Evolutionary conservation across 306 rosid genomes (phyloP), one percentile per base, ranked within the genome.

Genomic region (Canavalia ensiformis): DNA sequence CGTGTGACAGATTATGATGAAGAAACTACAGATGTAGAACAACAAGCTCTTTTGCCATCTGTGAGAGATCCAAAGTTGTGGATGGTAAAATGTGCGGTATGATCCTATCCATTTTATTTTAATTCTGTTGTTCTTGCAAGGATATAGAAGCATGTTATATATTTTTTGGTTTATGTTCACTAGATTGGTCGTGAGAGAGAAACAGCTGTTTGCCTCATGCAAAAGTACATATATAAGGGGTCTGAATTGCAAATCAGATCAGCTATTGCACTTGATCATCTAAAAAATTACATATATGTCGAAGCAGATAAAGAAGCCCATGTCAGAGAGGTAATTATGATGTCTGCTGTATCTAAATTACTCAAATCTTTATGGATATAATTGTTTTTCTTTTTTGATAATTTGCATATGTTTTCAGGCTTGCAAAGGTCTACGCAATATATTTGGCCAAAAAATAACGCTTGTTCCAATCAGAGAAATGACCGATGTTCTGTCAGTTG

Each of bases 241-340:
- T 76, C 98, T 73, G 98, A 96, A 79, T 87, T 96, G 83, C 98
- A 94, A 83, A 96, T 96, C 57, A 92, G 94, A 75, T 96, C 99
- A 44, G 97, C 87, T 57, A 44, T 96, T 90, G 99, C 99, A 58
- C 97, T 96, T 0, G 98, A 96, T 66, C 97, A 96, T 84, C 92
- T 96, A 41, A 96, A 94, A 83, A 96, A 94, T 78, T 92, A 60
- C 58, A 88, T 96, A 79, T 96, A 96, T 13, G 85, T 96, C 75
- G 99, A 96, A 86, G 99, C 99, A 7, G 97, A 94, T 80, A 96
- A 92, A 91, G 99, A 96, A 80, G 98, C 98, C 85, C 99, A 94
- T 78, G 99, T 92, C 68, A 91, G 92, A 84, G 99, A 96, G 99
- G 99, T 96, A 90, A 18, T 52, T 50, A 70, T 72, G 30, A 50